Conservation (phyloP, 2,329 filamentous ascomycete genomes). For the Penicillium sclerotiorum region DNA sequence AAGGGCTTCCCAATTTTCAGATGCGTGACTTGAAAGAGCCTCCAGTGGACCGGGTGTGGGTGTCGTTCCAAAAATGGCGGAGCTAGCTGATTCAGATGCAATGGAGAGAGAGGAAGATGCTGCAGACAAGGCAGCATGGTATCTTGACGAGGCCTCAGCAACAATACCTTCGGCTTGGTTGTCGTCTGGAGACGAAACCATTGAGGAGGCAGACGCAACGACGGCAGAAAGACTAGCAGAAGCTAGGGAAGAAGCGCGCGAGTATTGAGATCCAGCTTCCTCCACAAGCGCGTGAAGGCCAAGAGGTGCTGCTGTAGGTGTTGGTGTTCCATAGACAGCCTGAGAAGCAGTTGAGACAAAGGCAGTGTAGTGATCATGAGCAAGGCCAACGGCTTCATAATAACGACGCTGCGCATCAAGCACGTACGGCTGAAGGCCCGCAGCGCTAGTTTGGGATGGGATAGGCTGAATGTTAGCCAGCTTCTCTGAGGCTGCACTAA, state of each 20-base stretch:
- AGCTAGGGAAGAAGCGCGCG: constrained; percentile 39
- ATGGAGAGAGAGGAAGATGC: constrained; percentile 47
- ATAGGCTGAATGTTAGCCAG: constrained; percentile 70
- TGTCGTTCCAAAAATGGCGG: constrained; percentile 48
- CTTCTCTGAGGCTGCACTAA: constrained; percentile 70
- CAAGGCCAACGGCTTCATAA: constrained; percentile 75
- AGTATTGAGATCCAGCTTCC: constrained; percentile 40
- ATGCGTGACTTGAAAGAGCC: constrained; percentile 58
- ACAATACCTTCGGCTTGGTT: constrained; percentile 43
- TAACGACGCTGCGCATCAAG: constrained; percentile 68
- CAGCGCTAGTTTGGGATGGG: constrained; percentile 64
- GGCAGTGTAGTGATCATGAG: constrained; percentile 76
- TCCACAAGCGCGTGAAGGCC: constrained; percentile 39
- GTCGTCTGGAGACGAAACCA: constrained; percentile 35
- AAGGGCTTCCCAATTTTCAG: constrained; percentile 65
- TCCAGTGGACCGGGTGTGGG: constrained; percentile 43
- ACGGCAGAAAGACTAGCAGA: constrained; percentile 46
- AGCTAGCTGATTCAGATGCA: constrained; percentile 46
- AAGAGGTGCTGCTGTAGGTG: constrained; percentile 36
- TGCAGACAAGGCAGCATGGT: constrained; percentile 46
- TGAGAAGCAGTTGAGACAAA: constrained; percentile 73
- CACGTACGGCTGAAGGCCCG: constrained; percentile 57
- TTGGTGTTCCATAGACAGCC: constrained; percentile 67
- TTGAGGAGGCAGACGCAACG: constrained; percentile 44
- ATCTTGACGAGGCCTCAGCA: constrained; percentile 48